phyloP scores from a whole-genome alignment of 2,329 filamentous ascomycete species.

The Epichloe gansuensis region DNA sequence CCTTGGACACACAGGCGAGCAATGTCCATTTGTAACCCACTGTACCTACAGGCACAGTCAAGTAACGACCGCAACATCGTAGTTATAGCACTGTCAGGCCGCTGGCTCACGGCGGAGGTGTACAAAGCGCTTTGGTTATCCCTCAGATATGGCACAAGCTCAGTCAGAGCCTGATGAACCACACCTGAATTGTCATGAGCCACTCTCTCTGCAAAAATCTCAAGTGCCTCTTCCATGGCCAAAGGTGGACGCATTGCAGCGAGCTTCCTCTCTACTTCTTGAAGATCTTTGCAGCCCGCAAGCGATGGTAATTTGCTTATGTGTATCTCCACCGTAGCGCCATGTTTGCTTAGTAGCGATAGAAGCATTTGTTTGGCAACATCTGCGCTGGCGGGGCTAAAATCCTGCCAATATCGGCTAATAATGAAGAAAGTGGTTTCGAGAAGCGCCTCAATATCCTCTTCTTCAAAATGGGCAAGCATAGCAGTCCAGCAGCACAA shows the following conservation, averaged over 20 bases:
- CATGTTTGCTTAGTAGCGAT: conserved; percentile 52
- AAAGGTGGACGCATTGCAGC: conserved; percentile 44
- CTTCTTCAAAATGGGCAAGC: conserved; percentile 59
- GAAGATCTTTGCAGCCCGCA: conserved; percentile 54
- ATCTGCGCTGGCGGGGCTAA: conserved; percentile 49
- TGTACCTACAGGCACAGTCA: conserved; percentile 76
- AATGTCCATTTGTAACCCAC: conserved; percentile 53
- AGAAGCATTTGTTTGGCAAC: conserved; percentile 51
- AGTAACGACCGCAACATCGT: conserved; percentile 66
- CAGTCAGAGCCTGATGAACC: conserved; percentile 66
- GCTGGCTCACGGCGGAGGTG: conserved; percentile 67
- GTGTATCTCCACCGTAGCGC: conserved; percentile 47
- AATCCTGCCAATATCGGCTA: conserved; percentile 61
- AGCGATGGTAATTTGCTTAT: conserved; percentile 72
- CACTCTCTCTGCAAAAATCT: conserved; percentile 55
- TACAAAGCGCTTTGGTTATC: conserved; percentile 68
- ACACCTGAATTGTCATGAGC: conserved; percentile 78
- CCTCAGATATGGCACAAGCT: conserved; percentile 63
- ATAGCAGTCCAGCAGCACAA: conserved; percentile 79
- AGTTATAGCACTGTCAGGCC: conserved; percentile 64
- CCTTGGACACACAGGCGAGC: conserved; percentile 65
- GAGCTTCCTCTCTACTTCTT: conserved; percentile 55
- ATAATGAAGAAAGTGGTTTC: conserved; percentile 87
- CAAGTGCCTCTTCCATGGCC: conserved; percentile 5
- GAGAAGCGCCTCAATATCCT: conserved; percentile 68